phyloP scores from a whole-genome alignment of 805 yeast species.

The Yamadazyma phyllophila region DNA sequence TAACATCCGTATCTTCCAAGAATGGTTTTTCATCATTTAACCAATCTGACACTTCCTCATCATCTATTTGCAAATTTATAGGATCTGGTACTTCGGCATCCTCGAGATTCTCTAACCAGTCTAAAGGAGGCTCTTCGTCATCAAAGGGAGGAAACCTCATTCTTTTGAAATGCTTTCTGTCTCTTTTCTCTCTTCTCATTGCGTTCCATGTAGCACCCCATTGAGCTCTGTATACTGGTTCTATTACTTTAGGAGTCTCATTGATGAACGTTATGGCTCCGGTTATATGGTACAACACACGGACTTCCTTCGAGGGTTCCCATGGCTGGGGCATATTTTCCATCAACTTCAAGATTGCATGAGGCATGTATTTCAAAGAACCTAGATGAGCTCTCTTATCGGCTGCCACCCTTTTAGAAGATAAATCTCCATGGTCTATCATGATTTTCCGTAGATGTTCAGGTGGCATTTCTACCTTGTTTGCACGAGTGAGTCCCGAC shows the following conservation, averaged over 20 bases:
- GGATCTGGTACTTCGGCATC: slow-evolving; percentile 72
- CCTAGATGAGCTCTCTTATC: slow-evolving; percentile 89
- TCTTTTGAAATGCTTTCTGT: slow-evolving; percentile 83
- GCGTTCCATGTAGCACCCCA: slow-evolving; percentile 93
- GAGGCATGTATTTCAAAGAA: slow-evolving; percentile 92
- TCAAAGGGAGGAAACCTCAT: slow-evolving; percentile 95
- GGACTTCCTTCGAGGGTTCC: slow-evolving; percentile 85
- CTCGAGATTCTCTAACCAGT: slow-evolving; percentile 77
- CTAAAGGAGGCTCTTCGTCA: slow-evolving; percentile 92
- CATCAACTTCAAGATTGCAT: slow-evolving; percentile 80
- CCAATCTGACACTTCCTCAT: slow-evolving; percentile 67
- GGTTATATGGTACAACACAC: slow-evolving; percentile 81
- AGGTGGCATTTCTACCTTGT: slow-evolving; percentile 84
- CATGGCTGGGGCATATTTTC: slow-evolving; percentile 99
- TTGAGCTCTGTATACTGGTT: slow-evolving; percentile 87
- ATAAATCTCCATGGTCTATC: slow-evolving; percentile 79
- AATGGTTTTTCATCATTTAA: slow-evolving; percentile 77
- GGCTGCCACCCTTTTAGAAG: slow-evolving; percentile 71
- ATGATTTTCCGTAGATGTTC: slow-evolving; percentile 87
- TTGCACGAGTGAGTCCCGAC: slow-evolving; percentile 51
- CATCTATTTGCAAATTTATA: slow-evolving; percentile 66
- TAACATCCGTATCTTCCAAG: slow-evolving; percentile 49
- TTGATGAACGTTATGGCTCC: slow-evolving; percentile 96
- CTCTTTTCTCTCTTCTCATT: slow-evolving; percentile 94
- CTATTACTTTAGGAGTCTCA: slow-evolving; percentile 87